These are phyloP conservation scores for Tulasnella sp. DNA, from an alignment of 768 basidiomycete species.

Conservation along the genomic window DNA sequence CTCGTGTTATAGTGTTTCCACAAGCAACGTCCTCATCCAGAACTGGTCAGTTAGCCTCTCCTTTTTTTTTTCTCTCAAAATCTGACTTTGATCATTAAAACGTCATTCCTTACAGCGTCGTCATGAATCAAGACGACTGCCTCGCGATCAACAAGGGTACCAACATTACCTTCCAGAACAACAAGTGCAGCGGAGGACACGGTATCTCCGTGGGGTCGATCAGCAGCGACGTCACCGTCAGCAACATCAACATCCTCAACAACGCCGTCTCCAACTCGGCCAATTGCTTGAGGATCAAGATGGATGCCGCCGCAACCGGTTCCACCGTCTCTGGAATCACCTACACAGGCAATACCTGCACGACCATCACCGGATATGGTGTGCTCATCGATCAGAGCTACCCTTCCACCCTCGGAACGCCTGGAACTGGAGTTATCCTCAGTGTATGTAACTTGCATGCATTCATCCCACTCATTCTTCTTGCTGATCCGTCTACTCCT, in stretches of 20 bases:
- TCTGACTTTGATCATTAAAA: conserved; percentile 11
- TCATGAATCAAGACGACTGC: conserved; percentile 44
- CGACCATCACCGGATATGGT: conserved; percentile 33
- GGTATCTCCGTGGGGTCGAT: conserved; percentile 59
- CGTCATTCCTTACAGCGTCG: conserved; percentile 7
- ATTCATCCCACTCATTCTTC: background rate
- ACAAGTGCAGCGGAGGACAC: conserved; percentile 49
- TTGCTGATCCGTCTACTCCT: background rate
- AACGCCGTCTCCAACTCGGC: conserved; percentile 45
- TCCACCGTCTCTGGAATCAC: conserved; percentile 20
- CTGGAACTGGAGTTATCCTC: conserved; percentile 47
- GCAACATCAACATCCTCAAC: conserved; percentile 36
- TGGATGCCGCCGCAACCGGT: conserved; percentile 19
- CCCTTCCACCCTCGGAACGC: conserved; percentile 40
- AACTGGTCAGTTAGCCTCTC: conserved; percentile 9
- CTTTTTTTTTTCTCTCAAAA: background rate
- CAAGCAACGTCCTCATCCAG: conserved; percentile 15
- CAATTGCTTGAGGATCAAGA: conserved; percentile 43
- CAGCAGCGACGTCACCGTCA: conserved; percentile 36
- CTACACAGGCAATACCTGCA: conserved; percentile 38
- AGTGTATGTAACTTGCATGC: conserved; percentile 34
- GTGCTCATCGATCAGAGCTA: conserved; percentile 61
- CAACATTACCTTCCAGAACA: conserved; percentile 33
- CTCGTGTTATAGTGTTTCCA: too few relatives aligned
- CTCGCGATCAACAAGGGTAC: conserved; percentile 41